Conservation (phyloP, 805 yeast genomes). For the Dipodascus albidus region DNA sequence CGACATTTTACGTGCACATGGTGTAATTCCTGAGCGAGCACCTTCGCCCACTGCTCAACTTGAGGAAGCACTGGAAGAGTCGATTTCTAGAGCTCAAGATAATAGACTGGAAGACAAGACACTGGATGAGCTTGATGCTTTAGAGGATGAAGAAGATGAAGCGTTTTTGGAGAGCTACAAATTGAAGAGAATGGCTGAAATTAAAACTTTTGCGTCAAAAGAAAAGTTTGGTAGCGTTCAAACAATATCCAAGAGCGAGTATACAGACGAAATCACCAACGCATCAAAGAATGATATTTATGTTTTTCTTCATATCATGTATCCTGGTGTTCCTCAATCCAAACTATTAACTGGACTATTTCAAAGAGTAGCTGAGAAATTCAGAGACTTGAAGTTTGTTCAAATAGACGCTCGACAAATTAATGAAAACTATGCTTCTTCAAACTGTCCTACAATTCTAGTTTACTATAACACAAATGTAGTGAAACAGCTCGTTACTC, state of each 20-base stretch:
- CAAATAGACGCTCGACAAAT: constrained; percentile 89
- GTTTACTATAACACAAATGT: constrained; percentile 73
- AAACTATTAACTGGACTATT: constrained; percentile 56
- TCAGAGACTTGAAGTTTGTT: constrained; percentile 75
- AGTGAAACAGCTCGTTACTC: constrained; percentile 67
- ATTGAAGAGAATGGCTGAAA: constrained; percentile 63
- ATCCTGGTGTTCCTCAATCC: constrained; percentile 53
- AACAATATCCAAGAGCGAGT: constrained; percentile 80
- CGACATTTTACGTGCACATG: constrained; percentile 81
- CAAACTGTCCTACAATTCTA: constrained; percentile 82
- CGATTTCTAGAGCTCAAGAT: constrained; percentile 66
- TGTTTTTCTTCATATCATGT: constrained; percentile 71
- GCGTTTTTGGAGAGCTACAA: constrained; percentile 65
- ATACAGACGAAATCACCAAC: constrained; percentile 71
- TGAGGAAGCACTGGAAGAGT: constrained; percentile 82
- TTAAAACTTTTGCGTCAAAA: constrained; percentile 44
- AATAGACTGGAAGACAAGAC: constrained; percentile 69
- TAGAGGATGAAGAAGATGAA: constrained; percentile 82
- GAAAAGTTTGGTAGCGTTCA: constrained; percentile 63
- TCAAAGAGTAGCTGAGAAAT: constrained; percentile 47
- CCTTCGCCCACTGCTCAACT: constrained; percentile 79
- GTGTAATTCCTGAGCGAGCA: constrained; percentile 85
- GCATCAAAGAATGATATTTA: constrained; percentile 48
- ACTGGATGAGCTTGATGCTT: constrained; percentile 70
- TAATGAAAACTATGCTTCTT: constrained; percentile 82